Conservation (phyloP, 352 stramenopile species). For the Phytophthora sp. region DNA sequence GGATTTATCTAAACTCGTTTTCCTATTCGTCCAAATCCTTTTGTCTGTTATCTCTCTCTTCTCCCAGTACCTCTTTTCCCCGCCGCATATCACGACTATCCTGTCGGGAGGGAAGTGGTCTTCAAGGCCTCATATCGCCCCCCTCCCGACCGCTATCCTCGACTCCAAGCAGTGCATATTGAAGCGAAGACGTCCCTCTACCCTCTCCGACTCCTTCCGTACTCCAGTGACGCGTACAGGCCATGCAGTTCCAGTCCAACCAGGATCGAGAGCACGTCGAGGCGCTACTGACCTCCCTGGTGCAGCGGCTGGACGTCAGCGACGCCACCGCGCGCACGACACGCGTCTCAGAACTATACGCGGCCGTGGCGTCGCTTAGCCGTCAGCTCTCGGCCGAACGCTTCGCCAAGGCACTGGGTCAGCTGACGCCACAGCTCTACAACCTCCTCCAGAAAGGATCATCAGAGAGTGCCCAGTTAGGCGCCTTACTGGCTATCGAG, state of each 20-base stretch:
- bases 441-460: constrained; percentile 61
- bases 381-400: constrained; percentile 82
- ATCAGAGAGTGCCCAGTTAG: constrained; percentile 72
- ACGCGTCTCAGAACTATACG: constrained; percentile 64
- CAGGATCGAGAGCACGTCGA: constrained; percentile 77
- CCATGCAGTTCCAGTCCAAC: constrained; percentile 19
- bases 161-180: not conserved
- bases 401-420: constrained; percentile 75
- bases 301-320: constrained; percentile 60
- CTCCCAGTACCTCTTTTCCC: constrained; percentile 7
- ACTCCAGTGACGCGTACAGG: not conserved
- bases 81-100: not conserved
- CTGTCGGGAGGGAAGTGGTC: constrained; percentile 5
- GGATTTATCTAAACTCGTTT: not conserved
- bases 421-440: constrained; percentile 83
- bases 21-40: constrained; percentile 14
- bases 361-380: constrained; percentile 66
- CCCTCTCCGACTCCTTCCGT: not conserved
- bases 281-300: constrained; percentile 58
- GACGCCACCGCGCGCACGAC: constrained; percentile 44
- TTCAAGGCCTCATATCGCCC: not conserved
- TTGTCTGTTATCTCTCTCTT: constrained; percentile 7
- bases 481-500: constrained; percentile 77
- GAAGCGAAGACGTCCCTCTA: constrained; percentile 8
- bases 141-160: not conserved